A percentile compares a stretch with the other conserved stretches of the same genome.
Conservation (phyloP, 768 basidiomycete species). For the Clitopilus hobsonii region DNA sequence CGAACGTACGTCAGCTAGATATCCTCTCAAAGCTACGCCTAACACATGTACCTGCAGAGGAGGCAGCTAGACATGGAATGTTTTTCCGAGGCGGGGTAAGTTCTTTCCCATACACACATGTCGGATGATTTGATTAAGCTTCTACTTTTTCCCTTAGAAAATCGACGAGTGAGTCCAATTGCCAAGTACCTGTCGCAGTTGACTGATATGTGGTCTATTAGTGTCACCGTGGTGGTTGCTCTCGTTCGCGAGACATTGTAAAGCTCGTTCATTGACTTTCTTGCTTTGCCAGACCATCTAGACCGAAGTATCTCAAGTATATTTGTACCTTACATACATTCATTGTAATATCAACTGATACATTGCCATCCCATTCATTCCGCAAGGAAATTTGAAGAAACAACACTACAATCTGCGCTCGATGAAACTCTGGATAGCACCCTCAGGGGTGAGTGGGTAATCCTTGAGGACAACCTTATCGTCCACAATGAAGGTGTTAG, state of each 20-base stretch:
- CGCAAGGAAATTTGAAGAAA: conserved; percentile 8
- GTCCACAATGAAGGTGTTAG: conserved; percentile 66
- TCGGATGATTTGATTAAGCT: conserved; percentile 6
- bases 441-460: conserved; percentile 68
- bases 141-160: conserved; percentile 47
- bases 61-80: conserved; percentile 62
- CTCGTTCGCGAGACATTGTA: conserved; percentile 62
- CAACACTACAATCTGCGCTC: conserved; percentile 50
- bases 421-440: conserved; percentile 78
- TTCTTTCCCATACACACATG: conserved; percentile 13
- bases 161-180: conserved; percentile 63
- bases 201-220: conserved; percentile 22
- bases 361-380: conserved; percentile 10
- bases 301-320: conserved; percentile 3
- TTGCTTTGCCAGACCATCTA: conserved; percentile 1
- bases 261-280: conserved; percentile 1
- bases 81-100: conserved; percentile 71
- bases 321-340: conserved; percentile 5
- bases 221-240: conserved; percentile 68
- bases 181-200: conserved; percentile 1
- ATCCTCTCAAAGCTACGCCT: background rate
- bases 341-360: conserved; percentile 2
- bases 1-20: conserved; percentile 44
- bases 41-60: conserved; percentile 31
- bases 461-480: conserved; percentile 74